Percentiles rank a stretch among this genome's conserved stretches.
These are phyloP conservation scores for Novymonas esmeraldas DNA, from an alignment of 208 protist species.

Conservation along the genomic window DNA sequence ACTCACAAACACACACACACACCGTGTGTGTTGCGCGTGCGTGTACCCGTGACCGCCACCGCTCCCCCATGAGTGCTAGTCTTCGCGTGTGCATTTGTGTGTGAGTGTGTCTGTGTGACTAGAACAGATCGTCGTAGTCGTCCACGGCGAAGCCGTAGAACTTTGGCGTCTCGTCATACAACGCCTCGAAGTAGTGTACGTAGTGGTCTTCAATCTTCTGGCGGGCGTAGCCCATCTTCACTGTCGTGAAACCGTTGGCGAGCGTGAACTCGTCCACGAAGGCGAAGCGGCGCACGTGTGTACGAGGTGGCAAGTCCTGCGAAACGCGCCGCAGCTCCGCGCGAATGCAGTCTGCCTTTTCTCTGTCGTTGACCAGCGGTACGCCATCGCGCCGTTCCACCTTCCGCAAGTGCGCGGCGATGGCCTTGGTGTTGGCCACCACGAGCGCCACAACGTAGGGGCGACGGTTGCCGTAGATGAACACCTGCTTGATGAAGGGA, in stretches of 20 bases:
- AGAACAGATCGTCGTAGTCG: slow-evolving; percentile 93
- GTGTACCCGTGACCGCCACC: too few species aligned
- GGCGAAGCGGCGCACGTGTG: slow-evolving; percentile 88
- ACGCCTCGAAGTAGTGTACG: slow-evolving; percentile 88
- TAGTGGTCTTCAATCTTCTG: slow-evolving; percentile 89
- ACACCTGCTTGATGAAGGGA: slow-evolving; percentile 88
- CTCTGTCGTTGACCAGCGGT: slow-evolving; percentile 85
- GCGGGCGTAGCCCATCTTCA: slow-evolving; percentile 87
- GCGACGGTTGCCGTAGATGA: slow-evolving; percentile 73
- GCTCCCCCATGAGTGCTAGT: too few species aligned
- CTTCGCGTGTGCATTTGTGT: background rate
- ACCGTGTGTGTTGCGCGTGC: too few species aligned
- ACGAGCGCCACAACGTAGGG: slow-evolving; percentile 84
- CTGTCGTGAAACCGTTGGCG: slow-evolving; percentile 90
- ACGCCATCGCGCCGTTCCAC: slow-evolving; percentile 90
- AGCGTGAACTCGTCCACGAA: slow-evolving; percentile 92
- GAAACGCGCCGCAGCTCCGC: slow-evolving; percentile 84
- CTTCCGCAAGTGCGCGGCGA: slow-evolving; percentile 84
- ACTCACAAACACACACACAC: too few species aligned
- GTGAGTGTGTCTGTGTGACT: slow-evolving; percentile 5
- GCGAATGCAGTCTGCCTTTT: slow-evolving; percentile 90
- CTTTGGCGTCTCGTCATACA: slow-evolving; percentile 92
- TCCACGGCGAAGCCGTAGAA: slow-evolving; percentile 93
- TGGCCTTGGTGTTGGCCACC: slow-evolving; percentile 85
- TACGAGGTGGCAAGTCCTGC: slow-evolving; percentile 69